Percentiles rank a stretch among this genome's conserved stretches.
Conservation (phyloP, 1,284 basidiomycete genomes). For the Fomitiporia mediterranea region DNA sequence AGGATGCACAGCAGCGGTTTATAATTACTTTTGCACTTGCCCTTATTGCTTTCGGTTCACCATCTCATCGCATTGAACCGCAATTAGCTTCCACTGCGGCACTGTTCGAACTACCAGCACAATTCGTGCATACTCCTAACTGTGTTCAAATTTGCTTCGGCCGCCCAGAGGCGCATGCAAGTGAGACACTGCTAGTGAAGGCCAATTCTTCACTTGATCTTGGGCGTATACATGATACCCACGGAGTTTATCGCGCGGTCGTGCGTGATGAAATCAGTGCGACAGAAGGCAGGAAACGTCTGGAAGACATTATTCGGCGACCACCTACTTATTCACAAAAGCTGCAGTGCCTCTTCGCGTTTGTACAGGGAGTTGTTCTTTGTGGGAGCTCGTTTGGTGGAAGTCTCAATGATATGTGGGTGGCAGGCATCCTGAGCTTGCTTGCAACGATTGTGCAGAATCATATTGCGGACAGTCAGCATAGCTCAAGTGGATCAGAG, state of each 20-base stretch:
- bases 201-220: conserved; percentile 69
- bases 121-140: conserved; percentile 75
- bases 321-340: conserved; percentile 54
- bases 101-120: conserved; percentile 79
- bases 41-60: conserved; percentile 67
- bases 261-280: conserved; percentile 85
- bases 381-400: conserved; percentile 83
- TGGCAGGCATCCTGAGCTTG: conserved; percentile 60
- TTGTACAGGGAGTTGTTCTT: conserved; percentile 63
- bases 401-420: conserved; percentile 78
- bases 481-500: conserved; percentile 90
- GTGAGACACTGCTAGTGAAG: conserved; percentile 81
- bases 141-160: conserved; percentile 83
- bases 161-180: conserved; percentile 70
- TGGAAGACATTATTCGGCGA: conserved; percentile 46
- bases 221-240: conserved; percentile 72
- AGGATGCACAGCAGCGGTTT: conserved; percentile 55
- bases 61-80: conserved; percentile 66
- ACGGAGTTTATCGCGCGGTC: conserved; percentile 71
- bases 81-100: conserved; percentile 70
- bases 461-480: conserved; percentile 65
- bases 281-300: conserved; percentile 51
- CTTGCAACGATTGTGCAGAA: conserved; percentile 65
- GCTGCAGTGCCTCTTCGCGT: conserved; percentile 42
- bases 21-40: conserved; percentile 59